phyloP scores from a whole-genome alignment of 495 filamentous ascomycete species.

The Aspergillus asperescens region DNA sequence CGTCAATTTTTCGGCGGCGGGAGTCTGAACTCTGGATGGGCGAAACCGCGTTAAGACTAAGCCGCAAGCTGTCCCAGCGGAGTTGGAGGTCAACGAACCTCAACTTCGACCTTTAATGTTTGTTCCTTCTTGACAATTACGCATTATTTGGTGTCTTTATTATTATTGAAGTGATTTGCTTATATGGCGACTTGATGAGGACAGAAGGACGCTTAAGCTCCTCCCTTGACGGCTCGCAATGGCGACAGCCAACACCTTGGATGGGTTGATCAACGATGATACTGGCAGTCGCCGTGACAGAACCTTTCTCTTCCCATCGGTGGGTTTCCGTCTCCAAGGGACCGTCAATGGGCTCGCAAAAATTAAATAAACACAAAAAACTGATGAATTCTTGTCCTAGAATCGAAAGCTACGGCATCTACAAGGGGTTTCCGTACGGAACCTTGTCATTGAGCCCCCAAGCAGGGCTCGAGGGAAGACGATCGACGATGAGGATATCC shows the following conservation, averaged over 20 bases:
- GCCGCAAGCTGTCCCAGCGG: background rate
- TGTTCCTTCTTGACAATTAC: background rate
- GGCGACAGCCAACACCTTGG: conserved; percentile 16
- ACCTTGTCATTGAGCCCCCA: conserved; percentile 59
- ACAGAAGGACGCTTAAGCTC: conserved; percentile 14
- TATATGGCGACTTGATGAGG: conserved; percentile 17
- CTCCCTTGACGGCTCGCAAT: conserved; percentile 10
- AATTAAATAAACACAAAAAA: no score
- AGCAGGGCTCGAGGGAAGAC: conserved; percentile 61
- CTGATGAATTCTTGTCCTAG: conserved; percentile 35
- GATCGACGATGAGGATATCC: conserved; percentile 78
- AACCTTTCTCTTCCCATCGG: conserved; percentile 48
- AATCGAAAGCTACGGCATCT: conserved; percentile 88
- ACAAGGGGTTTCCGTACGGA: conserved; percentile 80
- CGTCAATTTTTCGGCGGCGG: conserved; percentile 26
- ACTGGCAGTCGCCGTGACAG: conserved; percentile 35
- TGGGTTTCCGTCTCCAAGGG: conserved; percentile 15
- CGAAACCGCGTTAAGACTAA: conserved; percentile 6
- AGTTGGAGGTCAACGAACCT: background rate
- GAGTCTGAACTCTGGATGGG: conserved; percentile 16
- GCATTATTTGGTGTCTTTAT: background rate
- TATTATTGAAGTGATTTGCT: background rate
- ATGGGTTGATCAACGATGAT: conserved; percentile 16
- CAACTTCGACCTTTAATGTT: background rate
- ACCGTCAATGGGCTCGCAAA: background rate